Evolutionary conservation across 768 basidiomycete genomes (phyloP).

Genomic region (Pholiota microspora): DNA sequence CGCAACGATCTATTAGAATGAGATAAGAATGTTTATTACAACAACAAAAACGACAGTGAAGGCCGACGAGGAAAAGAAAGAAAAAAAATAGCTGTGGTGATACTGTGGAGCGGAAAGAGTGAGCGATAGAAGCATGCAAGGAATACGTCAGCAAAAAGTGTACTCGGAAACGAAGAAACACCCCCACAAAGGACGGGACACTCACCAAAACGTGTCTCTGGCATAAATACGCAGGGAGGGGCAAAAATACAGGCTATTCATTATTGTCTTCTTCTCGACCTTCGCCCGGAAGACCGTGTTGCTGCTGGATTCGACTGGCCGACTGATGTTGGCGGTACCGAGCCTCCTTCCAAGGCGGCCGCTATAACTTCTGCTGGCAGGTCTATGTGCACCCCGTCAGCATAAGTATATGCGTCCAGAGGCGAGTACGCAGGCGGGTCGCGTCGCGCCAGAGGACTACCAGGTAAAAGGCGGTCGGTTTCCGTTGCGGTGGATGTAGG

Average conservation of each 20-base stretch:
- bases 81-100: slow-evolving; percentile 3
- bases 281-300: slow-evolving; percentile 49
- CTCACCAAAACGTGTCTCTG: slow-evolving; percentile 25
- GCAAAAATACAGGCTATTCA: slow-evolving; percentile 6
- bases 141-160: slow-evolving; percentile 2
- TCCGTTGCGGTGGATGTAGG: slow-evolving; percentile 9
- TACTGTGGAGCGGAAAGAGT: neutral
- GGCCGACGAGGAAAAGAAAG: neutral
- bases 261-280: slow-evolving; percentile 50
- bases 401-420: slow-evolving; percentile 79
- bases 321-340: slow-evolving; percentile 58
- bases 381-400: slow-evolving; percentile 91
- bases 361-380: slow-evolving; percentile 91
- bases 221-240: slow-evolving; percentile 21
- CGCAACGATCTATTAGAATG: slow-evolving; percentile 19
- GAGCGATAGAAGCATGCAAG: slow-evolving; percentile 3
- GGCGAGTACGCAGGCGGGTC: slow-evolving; percentile 89
- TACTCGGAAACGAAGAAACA: slow-evolving; percentile 3
- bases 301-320: slow-evolving; percentile 39
- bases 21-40: slow-evolving; percentile 12
- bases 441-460: slow-evolving; percentile 42
- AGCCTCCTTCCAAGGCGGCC: slow-evolving; percentile 77
- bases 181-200: slow-evolving; percentile 9
- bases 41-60: slow-evolving; percentile 5
- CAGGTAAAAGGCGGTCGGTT: slow-evolving; percentile 26